Evolutionary conservation across 2,329 filamentous ascomycete genomes (phyloP).

Genomic region (Fusarium luffae): DNA sequence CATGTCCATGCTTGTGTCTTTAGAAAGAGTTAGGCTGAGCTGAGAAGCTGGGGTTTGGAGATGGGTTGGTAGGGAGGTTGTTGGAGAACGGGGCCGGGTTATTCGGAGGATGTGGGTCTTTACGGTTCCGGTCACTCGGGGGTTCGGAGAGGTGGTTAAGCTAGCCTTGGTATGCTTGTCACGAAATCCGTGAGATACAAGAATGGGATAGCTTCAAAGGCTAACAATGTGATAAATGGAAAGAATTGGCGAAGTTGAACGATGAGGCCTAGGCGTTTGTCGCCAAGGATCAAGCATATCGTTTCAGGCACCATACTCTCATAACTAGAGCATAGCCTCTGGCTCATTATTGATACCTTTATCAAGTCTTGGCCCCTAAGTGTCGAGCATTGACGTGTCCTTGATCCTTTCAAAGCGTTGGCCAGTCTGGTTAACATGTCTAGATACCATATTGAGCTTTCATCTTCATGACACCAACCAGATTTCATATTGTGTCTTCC

Average conservation of each 20-base stretch:
- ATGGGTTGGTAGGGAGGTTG: neutral
- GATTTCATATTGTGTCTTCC: neutral
- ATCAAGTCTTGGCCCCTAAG: neutral
- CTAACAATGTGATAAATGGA: neutral
- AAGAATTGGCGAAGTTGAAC: neutral
- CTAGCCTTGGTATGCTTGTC: neutral
- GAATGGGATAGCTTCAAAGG: neutral
- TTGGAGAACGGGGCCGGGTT: neutral
- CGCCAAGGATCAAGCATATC: neutral
- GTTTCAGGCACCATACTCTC: neutral
- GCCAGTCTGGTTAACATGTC: neutral
- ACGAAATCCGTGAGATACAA: neutral
- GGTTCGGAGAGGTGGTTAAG: neutral
- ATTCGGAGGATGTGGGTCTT: constrained; percentile 9
- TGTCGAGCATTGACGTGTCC: neutral
- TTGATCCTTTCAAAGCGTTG: neutral
- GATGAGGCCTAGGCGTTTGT: neutral
- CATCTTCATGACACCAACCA: neutral
- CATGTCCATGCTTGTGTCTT: neutral
- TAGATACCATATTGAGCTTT: neutral
- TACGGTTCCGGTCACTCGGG: constrained; percentile 4
- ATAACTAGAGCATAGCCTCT: neutral
- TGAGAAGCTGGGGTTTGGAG: neutral
- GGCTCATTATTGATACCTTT: neutral
- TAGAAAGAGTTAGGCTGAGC: neutral